phyloP scores from a whole-genome alignment of 2,329 filamentous ascomycete species.

The Phaeosphaeria sp. region DNA sequence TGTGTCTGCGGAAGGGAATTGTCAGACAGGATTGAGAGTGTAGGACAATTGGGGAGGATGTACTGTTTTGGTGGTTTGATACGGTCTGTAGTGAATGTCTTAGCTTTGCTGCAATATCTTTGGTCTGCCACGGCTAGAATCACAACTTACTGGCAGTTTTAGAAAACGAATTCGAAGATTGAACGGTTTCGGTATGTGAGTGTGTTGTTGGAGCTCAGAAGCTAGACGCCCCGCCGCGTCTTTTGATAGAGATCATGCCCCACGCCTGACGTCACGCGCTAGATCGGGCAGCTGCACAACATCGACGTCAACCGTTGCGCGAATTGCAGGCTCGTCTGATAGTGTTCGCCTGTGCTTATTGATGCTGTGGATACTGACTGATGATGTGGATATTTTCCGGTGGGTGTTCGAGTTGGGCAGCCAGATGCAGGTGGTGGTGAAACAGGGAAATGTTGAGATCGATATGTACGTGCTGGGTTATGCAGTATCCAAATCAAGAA shows the following conservation, averaged over 20 bases:
- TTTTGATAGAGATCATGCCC: constrained; percentile 4
- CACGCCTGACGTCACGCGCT: constrained; percentile 15
- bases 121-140: background rate
- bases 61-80: background rate
- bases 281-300: constrained; percentile 25
- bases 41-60: background rate
- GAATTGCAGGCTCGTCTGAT: constrained; percentile 8
- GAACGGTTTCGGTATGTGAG: background rate
- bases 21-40: background rate
- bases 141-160: background rate
- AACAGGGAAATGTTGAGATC: background rate
- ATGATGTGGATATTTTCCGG: constrained; percentile 5
- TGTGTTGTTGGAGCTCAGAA: background rate
- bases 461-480: constrained; percentile 1
- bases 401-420: constrained; percentile 7
- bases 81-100: background rate
- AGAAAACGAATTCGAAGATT: background rate
- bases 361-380: background rate
- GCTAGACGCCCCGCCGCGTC: constrained; percentile 7
- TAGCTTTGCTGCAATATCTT: background rate
- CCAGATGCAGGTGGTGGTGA: background rate
- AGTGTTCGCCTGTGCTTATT: constrained; percentile 12
- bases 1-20: constrained; percentile 24
- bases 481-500: background rate
- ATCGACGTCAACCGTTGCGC: constrained; percentile 31